A percentile compares a stretch with the other conserved stretches of the same genome.
These are phyloP conservation scores for Penicillium sp. DNA, from an alignment of 2,329 filamentous ascomycete species.

Conservation along the genomic window DNA sequence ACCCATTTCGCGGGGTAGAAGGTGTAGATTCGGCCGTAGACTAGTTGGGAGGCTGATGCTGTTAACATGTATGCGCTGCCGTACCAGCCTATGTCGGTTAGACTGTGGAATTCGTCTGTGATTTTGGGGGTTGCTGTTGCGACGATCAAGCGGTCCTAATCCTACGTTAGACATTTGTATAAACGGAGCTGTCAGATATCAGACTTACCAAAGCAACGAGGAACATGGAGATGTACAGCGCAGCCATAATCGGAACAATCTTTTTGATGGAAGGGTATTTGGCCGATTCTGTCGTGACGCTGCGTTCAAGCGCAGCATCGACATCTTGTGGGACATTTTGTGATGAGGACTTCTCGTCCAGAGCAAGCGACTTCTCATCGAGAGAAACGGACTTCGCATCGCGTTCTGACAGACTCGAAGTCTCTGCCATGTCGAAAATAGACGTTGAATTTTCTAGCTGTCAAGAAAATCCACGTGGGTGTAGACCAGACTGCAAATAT, in stretches of 20 bases:
- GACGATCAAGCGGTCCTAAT: conserved; percentile 26
- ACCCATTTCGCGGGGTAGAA: conserved; percentile 39
- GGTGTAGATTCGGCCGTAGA: conserved; percentile 38
- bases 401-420: not conserved
- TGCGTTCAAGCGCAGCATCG: not conserved
- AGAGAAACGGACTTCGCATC: not conserved
- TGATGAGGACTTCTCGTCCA: not conserved
- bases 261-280: conserved; percentile 1
- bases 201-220: not conserved
- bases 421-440: not conserved
- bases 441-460: no score
- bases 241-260: not conserved
- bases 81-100: conserved; percentile 48
- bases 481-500: no score
- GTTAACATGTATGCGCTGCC: conserved; percentile 41
- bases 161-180: not conserved
- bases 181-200: not conserved
- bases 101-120: conserved; percentile 43
- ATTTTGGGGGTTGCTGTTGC: conserved; percentile 44
- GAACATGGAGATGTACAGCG: conserved; percentile 1
- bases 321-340: not conserved
- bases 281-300: not conserved
- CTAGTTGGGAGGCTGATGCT: conserved; percentile 36
- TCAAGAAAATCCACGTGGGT: no score
- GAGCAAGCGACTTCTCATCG: not conserved